Conservation (phyloP, 148 eudicot species). For the Cornus suecica region DNA sequence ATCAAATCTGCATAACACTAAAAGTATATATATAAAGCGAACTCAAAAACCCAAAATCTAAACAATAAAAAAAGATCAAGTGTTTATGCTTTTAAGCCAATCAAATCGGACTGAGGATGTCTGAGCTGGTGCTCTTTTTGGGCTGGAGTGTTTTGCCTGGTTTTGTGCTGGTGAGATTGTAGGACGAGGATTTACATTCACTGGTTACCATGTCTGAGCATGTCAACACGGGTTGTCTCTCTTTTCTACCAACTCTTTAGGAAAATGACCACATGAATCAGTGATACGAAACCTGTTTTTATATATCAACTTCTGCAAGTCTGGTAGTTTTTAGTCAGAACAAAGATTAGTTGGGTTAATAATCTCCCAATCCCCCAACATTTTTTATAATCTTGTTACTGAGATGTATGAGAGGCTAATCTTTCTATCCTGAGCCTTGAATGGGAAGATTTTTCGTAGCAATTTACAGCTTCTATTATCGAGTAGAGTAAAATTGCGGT, state of each 20-base stretch:
- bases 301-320: constrained; percentile 29
- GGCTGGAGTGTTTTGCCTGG: constrained; percentile 72
- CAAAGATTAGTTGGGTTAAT: neutral
- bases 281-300: neutral
- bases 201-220: constrained; percentile 54
- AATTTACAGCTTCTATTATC: too few relatives aligned
- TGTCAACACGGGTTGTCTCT: neutral
- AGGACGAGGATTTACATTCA: constrained; percentile 63
- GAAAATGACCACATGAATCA: neutral
- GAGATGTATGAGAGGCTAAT: too few relatives aligned
- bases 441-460: too few relatives aligned
- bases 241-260: neutral
- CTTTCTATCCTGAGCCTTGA: too few relatives aligned
- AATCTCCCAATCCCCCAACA: neutral
- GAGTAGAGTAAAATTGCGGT: too few relatives aligned
- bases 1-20: too few relatives aligned
- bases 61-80: too few relatives aligned
- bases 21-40: too few relatives aligned
- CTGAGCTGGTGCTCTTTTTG: constrained; percentile 60
- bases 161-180: constrained; percentile 64
- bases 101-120: constrained; percentile 51
- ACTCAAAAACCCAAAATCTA: too few relatives aligned
- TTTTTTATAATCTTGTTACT: too few relatives aligned
- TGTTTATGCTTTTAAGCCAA: too few relatives aligned
- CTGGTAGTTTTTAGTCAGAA: neutral